phyloP scores from a whole-genome alignment of 371 early-diverging fungal species.

The Mycotypha africana region DNA sequence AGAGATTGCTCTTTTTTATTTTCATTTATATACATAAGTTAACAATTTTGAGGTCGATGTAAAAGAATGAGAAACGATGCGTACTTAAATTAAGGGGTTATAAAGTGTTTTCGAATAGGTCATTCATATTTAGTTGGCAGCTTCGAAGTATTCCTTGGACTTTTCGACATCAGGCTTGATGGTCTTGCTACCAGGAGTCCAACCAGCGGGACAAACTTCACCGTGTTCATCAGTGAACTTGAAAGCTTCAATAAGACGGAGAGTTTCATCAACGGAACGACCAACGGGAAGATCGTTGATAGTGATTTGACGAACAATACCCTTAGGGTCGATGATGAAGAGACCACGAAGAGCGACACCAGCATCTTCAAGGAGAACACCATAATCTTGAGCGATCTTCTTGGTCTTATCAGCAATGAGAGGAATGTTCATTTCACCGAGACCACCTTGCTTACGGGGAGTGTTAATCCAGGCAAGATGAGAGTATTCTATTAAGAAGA shows the following conservation, averaged over 20 bases:
- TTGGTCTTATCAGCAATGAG: slow-evolving; percentile 70
- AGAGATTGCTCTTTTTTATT: no score
- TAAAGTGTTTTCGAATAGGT: no score
- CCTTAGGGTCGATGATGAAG: slow-evolving; percentile 77
- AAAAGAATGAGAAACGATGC: no score
- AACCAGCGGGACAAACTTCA: slow-evolving; percentile 83
- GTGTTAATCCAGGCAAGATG: slow-evolving; percentile 62
- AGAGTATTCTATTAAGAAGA: slow-evolving; percentile 40
- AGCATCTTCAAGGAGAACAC: slow-evolving; percentile 62
- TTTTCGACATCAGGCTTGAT: slow-evolving; percentile 67
- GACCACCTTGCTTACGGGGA: slow-evolving; percentile 74
- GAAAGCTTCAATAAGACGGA: slow-evolving; percentile 79
- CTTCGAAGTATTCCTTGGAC: slow-evolving; percentile 74
- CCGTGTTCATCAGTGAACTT: slow-evolving; percentile 67
- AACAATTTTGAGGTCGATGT: no score
- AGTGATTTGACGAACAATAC: slow-evolving; percentile 48
- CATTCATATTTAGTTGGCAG: slow-evolving; percentile 15
- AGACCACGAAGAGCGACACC: slow-evolving; percentile 56
- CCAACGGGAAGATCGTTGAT: slow-evolving; percentile 76
- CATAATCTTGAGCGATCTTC: slow-evolving; percentile 65
- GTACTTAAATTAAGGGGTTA: no score
- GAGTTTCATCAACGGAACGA: slow-evolving; percentile 65
- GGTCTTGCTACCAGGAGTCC: slow-evolving; percentile 73
- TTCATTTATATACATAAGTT: no score
- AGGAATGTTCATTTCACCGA: slow-evolving; percentile 71